phyloP scores from a whole-genome alignment of 202 grass and related monocot species.

The Cymbopogon flexuosus region DNA sequence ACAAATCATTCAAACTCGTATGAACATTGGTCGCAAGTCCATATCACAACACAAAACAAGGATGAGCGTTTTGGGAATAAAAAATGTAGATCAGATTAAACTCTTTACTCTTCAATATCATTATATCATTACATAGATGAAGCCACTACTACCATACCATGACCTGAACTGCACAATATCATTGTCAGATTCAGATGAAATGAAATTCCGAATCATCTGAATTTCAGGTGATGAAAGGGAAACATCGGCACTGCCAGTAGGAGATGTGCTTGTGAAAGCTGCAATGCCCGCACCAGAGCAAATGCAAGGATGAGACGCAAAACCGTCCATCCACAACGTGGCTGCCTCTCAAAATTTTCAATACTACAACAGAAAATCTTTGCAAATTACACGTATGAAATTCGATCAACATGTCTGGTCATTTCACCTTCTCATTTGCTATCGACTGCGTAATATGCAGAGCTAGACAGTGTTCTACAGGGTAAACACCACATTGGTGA shows the following conservation, averaged over 20 bases:
- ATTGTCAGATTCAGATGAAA: background rate
- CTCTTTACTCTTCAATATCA: too few species aligned
- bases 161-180: background rate
- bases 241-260: background rate
- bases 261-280: background rate
- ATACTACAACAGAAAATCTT: background rate
- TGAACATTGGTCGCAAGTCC: background rate
- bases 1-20: too few species aligned
- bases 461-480: conserved; percentile 4
- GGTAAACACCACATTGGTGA: conserved; percentile 66
- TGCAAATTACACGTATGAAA: background rate
- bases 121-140: background rate
- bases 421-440: background rate
- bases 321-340: background rate
- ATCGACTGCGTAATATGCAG: too few species aligned
- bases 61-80: background rate
- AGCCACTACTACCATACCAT: background rate
- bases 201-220: background rate
- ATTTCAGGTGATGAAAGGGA: background rate
- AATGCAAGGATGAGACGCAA: background rate
- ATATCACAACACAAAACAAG: background rate
- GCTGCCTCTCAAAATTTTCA: background rate
- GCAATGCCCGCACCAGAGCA: background rate
- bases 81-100: background rate
- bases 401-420: background rate